Percentiles rank a stretch among this genome's conserved stretches.
These are phyloP conservation scores for Pelargonium citronellum DNA, from an alignment of 441 rosid species.

Conservation along the genomic window DNA sequence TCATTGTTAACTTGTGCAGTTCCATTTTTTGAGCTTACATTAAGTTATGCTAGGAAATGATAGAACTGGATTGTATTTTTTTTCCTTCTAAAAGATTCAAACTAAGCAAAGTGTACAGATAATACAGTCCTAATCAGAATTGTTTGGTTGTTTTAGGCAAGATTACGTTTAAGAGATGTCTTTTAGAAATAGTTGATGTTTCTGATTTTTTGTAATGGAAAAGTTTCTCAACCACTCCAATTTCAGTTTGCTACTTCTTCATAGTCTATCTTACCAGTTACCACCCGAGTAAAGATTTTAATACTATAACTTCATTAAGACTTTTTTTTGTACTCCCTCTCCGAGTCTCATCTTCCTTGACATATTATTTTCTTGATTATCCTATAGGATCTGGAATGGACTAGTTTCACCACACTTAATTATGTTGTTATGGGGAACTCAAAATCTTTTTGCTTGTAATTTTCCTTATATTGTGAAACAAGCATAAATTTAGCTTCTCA, in stretches of 20 bases:
- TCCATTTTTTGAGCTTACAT: neutral
- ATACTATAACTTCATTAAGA: neutral
- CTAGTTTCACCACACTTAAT: neutral
- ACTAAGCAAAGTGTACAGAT: neutral
- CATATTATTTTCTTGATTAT: neutral
- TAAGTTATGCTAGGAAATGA: constrained; percentile 6
- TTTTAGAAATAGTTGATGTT: neutral
- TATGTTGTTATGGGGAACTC: neutral
- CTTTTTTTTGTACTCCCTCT: neutral
- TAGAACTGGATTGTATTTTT: constrained; percentile 1
- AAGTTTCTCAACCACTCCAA: neutral
- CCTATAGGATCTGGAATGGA: neutral
- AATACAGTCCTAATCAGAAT: neutral
- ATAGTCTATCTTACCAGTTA: neutral
- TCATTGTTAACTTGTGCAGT: constrained; percentile 6
- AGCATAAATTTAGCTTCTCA: neutral
- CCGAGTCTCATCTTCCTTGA: neutral
- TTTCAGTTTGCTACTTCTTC: neutral
- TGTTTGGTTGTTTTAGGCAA: constrained; percentile 1
- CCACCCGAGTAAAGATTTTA: neutral
- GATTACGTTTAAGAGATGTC: neutral
- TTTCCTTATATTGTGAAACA: neutral
- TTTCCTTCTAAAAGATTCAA: neutral
- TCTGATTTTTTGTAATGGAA: neutral
- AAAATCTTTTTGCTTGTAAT: neutral